phyloP scores from a whole-genome alignment of 1,139 yeast species.

The Spathaspora sp. region DNA sequence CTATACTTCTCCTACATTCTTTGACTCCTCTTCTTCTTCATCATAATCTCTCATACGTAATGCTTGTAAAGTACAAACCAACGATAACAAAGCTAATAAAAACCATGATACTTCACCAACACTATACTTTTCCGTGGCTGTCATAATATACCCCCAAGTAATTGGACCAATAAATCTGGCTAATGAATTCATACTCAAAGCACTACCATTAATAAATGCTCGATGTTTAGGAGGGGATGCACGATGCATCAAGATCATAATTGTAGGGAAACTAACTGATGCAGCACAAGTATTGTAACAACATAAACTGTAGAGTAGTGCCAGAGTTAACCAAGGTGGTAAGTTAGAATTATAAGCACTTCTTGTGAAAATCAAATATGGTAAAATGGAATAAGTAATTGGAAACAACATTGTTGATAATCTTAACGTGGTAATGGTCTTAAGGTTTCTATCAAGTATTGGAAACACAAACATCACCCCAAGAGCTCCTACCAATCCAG shows the following conservation, averaged over 20 bases:
- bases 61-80: slow-evolving; percentile 31
- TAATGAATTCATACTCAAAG: slow-evolving; percentile 49
- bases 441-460: slow-evolving; percentile 49
- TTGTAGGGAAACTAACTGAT: slow-evolving; percentile 41
- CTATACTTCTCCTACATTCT: neutral
- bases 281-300: slow-evolving; percentile 29
- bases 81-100: slow-evolving; percentile 36
- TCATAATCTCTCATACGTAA: slow-evolving; percentile 32
- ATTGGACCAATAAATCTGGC: slow-evolving; percentile 63
- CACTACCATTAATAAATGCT: slow-evolving; percentile 51
- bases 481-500: slow-evolving; percentile 57
- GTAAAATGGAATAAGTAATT: slow-evolving; percentile 46
- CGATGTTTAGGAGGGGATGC: slow-evolving; percentile 49
- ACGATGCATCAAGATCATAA: slow-evolving; percentile 45
- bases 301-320: slow-evolving; percentile 25
- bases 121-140: slow-evolving; percentile 42
- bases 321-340: slow-evolving; percentile 24
- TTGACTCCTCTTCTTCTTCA: slow-evolving; percentile 14
- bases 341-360: slow-evolving; percentile 27
- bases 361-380: slow-evolving; percentile 48
- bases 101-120: slow-evolving; percentile 56
- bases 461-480: slow-evolving; percentile 56
- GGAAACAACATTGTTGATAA: slow-evolving; percentile 45
- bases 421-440: slow-evolving; percentile 45
- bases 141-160: slow-evolving; percentile 57